Conservation (phyloP, 352 stramenopile species). For the Pythium coloratum region DNA sequence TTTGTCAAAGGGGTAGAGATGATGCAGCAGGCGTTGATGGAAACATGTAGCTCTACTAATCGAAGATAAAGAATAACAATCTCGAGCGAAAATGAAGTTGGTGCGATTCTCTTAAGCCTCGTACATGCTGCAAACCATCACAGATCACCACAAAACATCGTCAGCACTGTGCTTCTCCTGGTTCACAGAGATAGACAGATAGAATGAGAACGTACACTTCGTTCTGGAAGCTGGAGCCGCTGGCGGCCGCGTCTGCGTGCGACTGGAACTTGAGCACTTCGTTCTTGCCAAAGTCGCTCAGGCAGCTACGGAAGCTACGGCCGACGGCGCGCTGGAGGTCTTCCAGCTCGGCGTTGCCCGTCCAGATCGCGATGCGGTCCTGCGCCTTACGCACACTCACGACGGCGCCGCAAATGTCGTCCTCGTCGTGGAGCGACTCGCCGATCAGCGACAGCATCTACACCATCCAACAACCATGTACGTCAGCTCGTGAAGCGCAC, state of each 20-base stretch:
- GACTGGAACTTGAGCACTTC: conserved; percentile 90
- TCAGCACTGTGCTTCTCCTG: neutral
- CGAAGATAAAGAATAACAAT: conserved; percentile 30
- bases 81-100: conserved; percentile 23
- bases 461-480: neutral
- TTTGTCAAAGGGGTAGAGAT: neutral
- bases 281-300: conserved; percentile 86
- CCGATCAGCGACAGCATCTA: conserved; percentile 95
- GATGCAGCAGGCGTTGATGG: conserved; percentile 10
- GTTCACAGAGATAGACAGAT: neutral
- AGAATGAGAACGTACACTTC: conserved; percentile 76
- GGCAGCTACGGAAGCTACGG: conserved; percentile 73
- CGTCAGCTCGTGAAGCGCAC: neutral
- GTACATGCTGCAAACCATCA: conserved; percentile 63
- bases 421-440: conserved; percentile 93
- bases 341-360: conserved; percentile 69
- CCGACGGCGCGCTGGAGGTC: conserved; percentile 81
- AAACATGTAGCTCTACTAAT: conserved; percentile 32
- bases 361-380: conserved; percentile 96
- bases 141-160: conserved; percentile 15
- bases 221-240: conserved; percentile 90
- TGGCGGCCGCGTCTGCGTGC: conserved; percentile 82
- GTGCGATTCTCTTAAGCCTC: conserved; percentile 55
- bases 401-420: conserved; percentile 95
- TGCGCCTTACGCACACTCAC: conserved; percentile 94